Evolutionary conservation across 352 stramenopile genomes (phyloP).

Genomic region (Phytophthora chlamydospora): DNA sequence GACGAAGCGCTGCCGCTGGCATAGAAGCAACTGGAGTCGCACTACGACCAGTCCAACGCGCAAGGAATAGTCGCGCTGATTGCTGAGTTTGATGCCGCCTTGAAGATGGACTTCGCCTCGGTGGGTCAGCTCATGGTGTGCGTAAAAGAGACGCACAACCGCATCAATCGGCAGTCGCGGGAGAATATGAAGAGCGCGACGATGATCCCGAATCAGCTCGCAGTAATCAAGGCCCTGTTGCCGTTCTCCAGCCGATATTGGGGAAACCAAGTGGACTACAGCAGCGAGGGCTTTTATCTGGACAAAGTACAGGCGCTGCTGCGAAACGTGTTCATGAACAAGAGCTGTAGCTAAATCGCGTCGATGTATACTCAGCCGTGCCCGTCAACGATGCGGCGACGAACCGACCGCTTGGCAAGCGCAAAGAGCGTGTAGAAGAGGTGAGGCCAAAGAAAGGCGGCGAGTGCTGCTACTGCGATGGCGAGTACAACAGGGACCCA

Average conservation of each 20-base stretch:
- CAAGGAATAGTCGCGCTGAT: not conserved
- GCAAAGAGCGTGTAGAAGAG: conserved; percentile 7
- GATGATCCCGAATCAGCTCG: conserved; percentile 2
- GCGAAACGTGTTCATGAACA: conserved; percentile 10
- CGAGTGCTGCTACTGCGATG: not conserved
- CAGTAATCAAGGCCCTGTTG: not conserved
- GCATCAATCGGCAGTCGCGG: conserved; percentile 1
- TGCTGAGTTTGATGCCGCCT: not conserved
- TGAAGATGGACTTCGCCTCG: not conserved
- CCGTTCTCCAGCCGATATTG: conserved; percentile 9
- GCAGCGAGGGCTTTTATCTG: not conserved
- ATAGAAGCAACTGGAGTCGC: not conserved
- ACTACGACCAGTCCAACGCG: not conserved
- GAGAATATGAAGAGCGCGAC: not conserved
- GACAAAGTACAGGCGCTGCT: not conserved
- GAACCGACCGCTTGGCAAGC: not conserved
- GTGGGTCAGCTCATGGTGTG: not conserved
- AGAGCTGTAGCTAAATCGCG: conserved; percentile 1
- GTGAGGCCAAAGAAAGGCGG: too few relatives aligned
- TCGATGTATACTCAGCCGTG: not conserved
- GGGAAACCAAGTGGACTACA: conserved; percentile 4
- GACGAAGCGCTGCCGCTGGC: not conserved
- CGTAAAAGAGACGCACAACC: conserved; percentile 4
- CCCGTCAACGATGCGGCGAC: not conserved
- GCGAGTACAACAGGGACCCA: not conserved